Percentiles rank a stretch among this genome's conserved stretches.
Evolutionary conservation across 148 eudicot genomes (phyloP).

Genomic region (Silene conica): DNA sequence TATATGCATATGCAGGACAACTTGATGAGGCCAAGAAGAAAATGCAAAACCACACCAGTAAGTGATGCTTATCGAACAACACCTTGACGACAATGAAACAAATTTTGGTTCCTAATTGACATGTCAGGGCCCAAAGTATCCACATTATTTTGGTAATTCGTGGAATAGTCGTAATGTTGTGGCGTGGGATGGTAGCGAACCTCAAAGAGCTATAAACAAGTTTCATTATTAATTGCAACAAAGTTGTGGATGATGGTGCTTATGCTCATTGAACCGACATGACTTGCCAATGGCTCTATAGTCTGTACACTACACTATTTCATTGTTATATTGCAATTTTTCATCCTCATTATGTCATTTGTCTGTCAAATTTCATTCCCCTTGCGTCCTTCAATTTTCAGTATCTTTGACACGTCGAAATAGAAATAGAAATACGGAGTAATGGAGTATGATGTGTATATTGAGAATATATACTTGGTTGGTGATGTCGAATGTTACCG

Average conservation of each 20-base stretch:
- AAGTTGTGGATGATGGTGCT: background rate
- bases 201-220: conserved; percentile 5
- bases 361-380: no score
- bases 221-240: background rate
- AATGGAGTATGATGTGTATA: no score
- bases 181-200: background rate
- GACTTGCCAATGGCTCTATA: background rate
- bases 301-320: no score
- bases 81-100: conserved; percentile 10
- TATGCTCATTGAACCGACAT: background rate
- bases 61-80: conserved; percentile 10
- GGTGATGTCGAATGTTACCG: no score
- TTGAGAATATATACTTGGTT: no score
- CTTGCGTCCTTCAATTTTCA: no score
- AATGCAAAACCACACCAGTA: conserved; percentile 16
- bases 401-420: no score
- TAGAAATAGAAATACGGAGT: no score
- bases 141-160: background rate
- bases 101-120: background rate
- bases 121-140: background rate
- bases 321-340: no score
- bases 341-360: no score
- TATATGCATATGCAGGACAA: conserved; percentile 17
- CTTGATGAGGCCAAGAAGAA: conserved; percentile 27
- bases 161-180: background rate